phyloP scores from a whole-genome alignment of 2,329 filamentous ascomycete species.

The Colletotrichum zoysiae region DNA sequence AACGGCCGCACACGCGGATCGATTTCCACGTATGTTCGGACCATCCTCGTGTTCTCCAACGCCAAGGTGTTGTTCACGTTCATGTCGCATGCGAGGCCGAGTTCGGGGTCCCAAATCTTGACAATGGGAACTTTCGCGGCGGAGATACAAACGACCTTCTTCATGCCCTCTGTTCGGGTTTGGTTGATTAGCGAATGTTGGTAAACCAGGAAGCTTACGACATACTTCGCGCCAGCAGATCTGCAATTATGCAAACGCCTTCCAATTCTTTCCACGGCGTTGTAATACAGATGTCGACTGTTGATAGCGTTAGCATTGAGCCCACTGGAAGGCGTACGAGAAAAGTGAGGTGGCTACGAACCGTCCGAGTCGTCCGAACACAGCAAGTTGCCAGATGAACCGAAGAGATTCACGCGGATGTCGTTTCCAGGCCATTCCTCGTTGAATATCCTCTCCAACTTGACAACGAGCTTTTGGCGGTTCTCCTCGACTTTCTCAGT shows the following conservation, averaged over 20 bases:
- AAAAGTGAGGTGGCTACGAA: conserved; percentile 60
- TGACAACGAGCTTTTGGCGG: conserved; percentile 81
- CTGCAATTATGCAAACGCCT: conserved; percentile 90
- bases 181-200: conserved; percentile 11
- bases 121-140: conserved; percentile 98
- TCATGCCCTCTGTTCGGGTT: conserved; percentile 83
- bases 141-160: conserved; percentile 94
- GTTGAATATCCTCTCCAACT: conserved; percentile 89
- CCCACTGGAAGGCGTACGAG: background rate
- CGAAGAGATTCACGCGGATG: conserved; percentile 93
- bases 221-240: conserved; percentile 87
- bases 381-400: conserved; percentile 95
- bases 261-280: conserved; percentile 90
- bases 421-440: conserved; percentile 91
- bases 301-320: conserved; percentile 48
- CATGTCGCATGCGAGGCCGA: conserved; percentile 93
- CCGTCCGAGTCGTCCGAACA: conserved; percentile 97
- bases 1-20: conserved; percentile 91
- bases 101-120: conserved; percentile 97
- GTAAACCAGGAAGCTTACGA: conserved; percentile 34
- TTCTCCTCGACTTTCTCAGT: conserved; percentile 82
- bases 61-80: conserved; percentile 98
- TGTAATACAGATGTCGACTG: conserved; percentile 98
- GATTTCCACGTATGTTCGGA: conserved; percentile 94
- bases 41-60: conserved; percentile 97